Percentiles rank a stretch among this genome's conserved stretches.
Conservation (phyloP, 31 red algal genomes). For the Asparagopsis taxiformis region DNA sequence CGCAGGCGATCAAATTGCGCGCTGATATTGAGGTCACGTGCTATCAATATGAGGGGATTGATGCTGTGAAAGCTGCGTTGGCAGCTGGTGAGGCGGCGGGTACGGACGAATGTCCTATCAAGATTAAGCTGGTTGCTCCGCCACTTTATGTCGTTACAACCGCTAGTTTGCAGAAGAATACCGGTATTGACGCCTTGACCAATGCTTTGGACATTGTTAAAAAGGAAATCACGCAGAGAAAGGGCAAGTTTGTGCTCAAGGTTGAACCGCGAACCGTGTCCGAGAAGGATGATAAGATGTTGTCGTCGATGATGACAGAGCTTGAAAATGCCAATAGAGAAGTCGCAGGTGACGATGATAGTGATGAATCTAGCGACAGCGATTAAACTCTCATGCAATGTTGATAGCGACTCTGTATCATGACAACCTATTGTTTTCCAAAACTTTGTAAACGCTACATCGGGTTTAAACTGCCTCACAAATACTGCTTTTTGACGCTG, state of each 20-base stretch:
- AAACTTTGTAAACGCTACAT: background rate
- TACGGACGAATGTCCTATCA: slow-evolving; percentile 64
- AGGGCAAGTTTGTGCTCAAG: slow-evolving; percentile 90
- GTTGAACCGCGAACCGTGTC: slow-evolving; percentile 81
- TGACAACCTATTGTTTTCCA: too few relatives aligned
- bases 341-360: slow-evolving; percentile 86
- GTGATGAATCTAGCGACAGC: slow-evolving; percentile 27
- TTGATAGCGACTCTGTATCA: too few relatives aligned
- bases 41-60: slow-evolving; percentile 94
- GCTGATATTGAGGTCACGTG: slow-evolving; percentile 98
- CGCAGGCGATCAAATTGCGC: slow-evolving; percentile 85
- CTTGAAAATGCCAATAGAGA: slow-evolving; percentile 88
- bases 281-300: slow-evolving; percentile 91
- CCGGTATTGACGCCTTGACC: slow-evolving; percentile 71
- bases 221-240: slow-evolving; percentile 70
- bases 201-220: slow-evolving; percentile 75
- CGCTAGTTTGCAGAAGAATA: slow-evolving; percentile 69
- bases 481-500: slow-evolving; percentile 44
- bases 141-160: slow-evolving; percentile 93
- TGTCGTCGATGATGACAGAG: slow-evolving; percentile 87
- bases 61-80: slow-evolving; percentile 86
- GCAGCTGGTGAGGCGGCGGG: slow-evolving; percentile 60
- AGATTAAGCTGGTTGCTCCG: slow-evolving; percentile 92
- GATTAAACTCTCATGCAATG: background rate
- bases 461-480: background rate